Evolutionary conservation across 1,284 basidiomycete species (phyloP).

Genomic region (Farysia itapuensis): DNA sequence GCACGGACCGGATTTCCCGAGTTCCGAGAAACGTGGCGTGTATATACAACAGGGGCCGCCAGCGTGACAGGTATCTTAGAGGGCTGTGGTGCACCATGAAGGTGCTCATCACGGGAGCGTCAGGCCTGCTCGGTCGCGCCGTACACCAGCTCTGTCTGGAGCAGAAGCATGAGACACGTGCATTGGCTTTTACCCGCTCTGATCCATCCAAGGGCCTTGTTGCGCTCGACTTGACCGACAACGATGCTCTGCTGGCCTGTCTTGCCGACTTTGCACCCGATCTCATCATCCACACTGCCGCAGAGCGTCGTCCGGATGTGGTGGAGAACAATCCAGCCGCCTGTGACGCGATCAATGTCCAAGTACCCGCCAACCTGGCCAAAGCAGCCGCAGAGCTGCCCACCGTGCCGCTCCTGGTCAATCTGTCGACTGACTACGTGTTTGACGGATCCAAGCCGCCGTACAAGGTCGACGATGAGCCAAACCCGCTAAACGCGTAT

Average conservation of each 20-base stretch:
- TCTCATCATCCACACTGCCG: constrained; percentile 64
- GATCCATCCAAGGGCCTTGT: constrained; percentile 58
- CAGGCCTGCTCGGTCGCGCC: constrained; percentile 64
- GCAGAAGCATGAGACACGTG: constrained; percentile 36
- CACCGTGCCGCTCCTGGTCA: constrained; percentile 58
- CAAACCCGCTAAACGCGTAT: constrained; percentile 64
- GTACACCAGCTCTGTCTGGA: constrained; percentile 46
- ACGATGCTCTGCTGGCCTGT: constrained; percentile 59
- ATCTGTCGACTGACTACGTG: constrained; percentile 62
- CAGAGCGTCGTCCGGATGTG: constrained; percentile 62
- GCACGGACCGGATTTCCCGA: no score
- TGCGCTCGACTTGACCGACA: constrained; percentile 63
- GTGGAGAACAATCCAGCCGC: constrained; percentile 61
- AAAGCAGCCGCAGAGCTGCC: constrained; percentile 39
- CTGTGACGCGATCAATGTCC: constrained; percentile 63
- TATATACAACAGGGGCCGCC: no score
- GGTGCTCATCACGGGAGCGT: constrained; percentile 63
- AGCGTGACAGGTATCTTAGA: no score
- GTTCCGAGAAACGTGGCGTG: no score
- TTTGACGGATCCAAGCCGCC: constrained; percentile 61
- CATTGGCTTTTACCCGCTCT: constrained; percentile 61
- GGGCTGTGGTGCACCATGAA: constrained; percentile 12
- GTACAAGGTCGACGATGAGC: constrained; percentile 61
- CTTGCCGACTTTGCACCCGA: constrained; percentile 60
- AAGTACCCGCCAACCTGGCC: constrained; percentile 61